Evolutionary conservation across 371 early-diverging fungal species (phyloP).

Genomic region (Phascolomyces articulosus): DNA sequence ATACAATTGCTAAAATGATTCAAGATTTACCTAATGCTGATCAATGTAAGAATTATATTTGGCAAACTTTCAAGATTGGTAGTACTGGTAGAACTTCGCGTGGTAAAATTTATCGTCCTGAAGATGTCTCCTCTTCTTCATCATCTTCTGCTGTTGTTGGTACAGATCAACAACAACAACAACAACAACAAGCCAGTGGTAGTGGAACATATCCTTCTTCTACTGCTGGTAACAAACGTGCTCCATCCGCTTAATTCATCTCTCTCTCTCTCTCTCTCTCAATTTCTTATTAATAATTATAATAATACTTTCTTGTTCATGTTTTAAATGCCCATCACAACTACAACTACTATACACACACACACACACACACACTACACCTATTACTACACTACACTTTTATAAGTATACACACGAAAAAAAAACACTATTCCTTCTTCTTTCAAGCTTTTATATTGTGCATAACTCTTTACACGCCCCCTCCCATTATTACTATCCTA

Average conservation of each 20-base stretch:
- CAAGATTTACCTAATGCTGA: constrained; percentile 86
- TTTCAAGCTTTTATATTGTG: too few relatives aligned
- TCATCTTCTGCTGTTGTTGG: too few relatives aligned
- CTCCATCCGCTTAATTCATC: background rate
- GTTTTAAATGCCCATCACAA: background rate
- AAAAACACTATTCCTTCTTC: too few relatives aligned
- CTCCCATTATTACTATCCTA: too few relatives aligned
- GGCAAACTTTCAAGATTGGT: constrained; percentile 56
- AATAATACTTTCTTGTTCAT: background rate
- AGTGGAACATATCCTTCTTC: too few relatives aligned
- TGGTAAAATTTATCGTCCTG: constrained; percentile 26
- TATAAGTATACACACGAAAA: too few relatives aligned
- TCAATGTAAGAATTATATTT: constrained; percentile 76
- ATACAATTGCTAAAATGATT: constrained; percentile 88
- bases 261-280: too few relatives aligned
- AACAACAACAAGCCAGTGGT: background rate
- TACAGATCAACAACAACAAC: too few relatives aligned
- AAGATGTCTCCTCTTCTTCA: constrained; percentile 17
- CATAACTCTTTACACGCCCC: too few relatives aligned
- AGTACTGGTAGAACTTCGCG: constrained; percentile 27
- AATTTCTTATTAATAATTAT: background rate
- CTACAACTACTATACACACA: background rate
- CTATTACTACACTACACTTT: too few relatives aligned
- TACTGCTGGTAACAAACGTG: too few relatives aligned
- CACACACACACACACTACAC: background rate